Base-by-base conservation (phyloP, 345 rosid genomes). In the Turnera subulata region DNA sequence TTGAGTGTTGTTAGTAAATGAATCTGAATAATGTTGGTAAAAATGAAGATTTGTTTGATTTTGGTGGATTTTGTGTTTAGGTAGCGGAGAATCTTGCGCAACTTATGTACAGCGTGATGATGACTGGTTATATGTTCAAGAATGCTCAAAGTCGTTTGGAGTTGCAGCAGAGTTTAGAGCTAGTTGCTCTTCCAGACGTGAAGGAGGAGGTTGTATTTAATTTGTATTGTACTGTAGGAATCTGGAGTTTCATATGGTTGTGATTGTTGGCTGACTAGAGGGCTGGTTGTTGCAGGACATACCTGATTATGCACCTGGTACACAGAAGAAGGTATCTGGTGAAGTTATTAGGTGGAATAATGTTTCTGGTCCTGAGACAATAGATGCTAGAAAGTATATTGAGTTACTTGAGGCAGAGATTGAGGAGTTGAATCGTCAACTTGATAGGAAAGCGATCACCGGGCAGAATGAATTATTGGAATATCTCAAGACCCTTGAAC, bases 51-150 rank as follows among this genome's bases (percentile, higher is more conserved):
- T 18, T 46, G 50, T 26, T 50, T 44, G 51, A n/a, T 50, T 43
- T 57, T 21, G 14, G 5, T 14, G 53, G n/a, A n/a, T 53, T 62
- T 47, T 59, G 62, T n/a, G 70, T 70, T 66, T 80, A 87, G 99
- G 97, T 93, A 56, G 97, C 97, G 58, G 99, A 93, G 68, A 89
- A 89, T 75, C 97, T 93, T 66, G 96, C 99, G 6, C 97, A 93
- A 78, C 82, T 93, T 33, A 89, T 93, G 99, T 87, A 86, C 67
- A 87, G 97, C 14, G 84, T 93, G 18, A 66, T 93, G 86, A 87
- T 89, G 96, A 93, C 97, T 58, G 99, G 99, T 40, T 93, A 93
- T 69, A 89, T 93, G 99, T 89, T 93, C 60, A 79, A 79, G 80
- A 93, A 87, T 59, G 97, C 87, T 39, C 96, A 93, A 37, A 85